Percentiles rank a stretch among this genome's conserved stretches.
Evolutionary conservation across 768 basidiomycete species (phyloP).

Genomic region (Rickenella mellea): DNA sequence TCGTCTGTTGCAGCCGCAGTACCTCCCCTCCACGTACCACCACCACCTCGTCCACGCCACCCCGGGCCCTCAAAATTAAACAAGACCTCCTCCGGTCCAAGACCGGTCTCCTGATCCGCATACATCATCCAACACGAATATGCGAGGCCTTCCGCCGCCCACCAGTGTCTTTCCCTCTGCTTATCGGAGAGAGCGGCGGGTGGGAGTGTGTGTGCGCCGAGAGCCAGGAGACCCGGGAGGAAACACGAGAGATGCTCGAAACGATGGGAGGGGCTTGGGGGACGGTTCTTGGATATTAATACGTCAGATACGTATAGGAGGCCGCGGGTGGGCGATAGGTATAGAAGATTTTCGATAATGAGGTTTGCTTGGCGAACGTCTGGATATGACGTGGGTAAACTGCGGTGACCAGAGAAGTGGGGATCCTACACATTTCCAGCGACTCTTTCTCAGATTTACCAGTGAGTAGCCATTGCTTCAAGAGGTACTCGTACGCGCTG

Average conservation of each 20-base stretch:
- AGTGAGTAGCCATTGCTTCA: slow-evolving; percentile 15
- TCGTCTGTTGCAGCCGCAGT: no score
- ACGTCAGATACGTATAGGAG: slow-evolving; percentile 13
- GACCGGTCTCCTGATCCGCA: slow-evolving; percentile 12
- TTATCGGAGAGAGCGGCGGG: slow-evolving; percentile 1
- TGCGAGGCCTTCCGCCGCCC: slow-evolving; percentile 18
- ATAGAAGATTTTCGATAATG: slow-evolving; percentile 12
- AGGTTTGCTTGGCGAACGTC: slow-evolving; percentile 7
- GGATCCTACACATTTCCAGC: slow-evolving; percentile 14
- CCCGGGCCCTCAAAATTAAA: slow-evolving; percentile 2
- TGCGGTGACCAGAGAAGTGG: no score
- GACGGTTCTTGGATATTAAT: not conserved
- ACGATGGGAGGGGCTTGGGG: slow-evolving; percentile 6
- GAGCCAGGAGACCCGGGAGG: slow-evolving; percentile 17
- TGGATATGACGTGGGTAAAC: no score
- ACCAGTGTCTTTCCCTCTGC: slow-evolving; percentile 11
- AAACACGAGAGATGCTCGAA: slow-evolving; percentile 19
- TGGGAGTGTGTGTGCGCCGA: slow-evolving; percentile 11
- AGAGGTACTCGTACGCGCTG: slow-evolving; percentile 15
- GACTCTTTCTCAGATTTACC: slow-evolving; percentile 12
- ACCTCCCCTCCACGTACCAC: not conserved
- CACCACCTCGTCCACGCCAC: not conserved
- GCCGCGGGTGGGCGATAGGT: slow-evolving; percentile 13
- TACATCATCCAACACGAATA: slow-evolving; percentile 16
- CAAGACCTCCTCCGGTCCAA: slow-evolving; percentile 11